These are phyloP conservation scores for Phytophthora nicotianae DNA, from an alignment of 352 stramenopile genomes.

Conservation along the genomic window DNA sequence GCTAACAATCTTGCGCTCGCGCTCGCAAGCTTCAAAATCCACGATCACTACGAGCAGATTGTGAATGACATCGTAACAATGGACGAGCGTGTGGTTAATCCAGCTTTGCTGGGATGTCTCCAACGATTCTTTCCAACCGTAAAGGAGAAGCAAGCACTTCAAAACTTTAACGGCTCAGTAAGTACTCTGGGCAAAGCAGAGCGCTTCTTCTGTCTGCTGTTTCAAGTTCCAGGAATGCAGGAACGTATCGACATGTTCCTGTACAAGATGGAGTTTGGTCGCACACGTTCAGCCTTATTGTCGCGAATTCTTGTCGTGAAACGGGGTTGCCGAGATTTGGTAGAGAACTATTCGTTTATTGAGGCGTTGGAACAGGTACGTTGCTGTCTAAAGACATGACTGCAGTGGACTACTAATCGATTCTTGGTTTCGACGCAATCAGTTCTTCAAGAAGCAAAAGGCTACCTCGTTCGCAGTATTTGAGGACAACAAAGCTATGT, in stretches of 20 bases:
- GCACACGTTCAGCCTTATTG: slow-evolving; percentile 47
- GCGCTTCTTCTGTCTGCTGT: slow-evolving; percentile 68
- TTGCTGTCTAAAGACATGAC: neutral
- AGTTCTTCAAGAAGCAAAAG: slow-evolving; percentile 58
- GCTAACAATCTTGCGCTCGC: slow-evolving; percentile 81
- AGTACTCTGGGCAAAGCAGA: slow-evolving; percentile 71
- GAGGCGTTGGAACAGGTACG: slow-evolving; percentile 52
- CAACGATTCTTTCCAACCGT: slow-evolving; percentile 80
- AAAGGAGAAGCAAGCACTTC: slow-evolving; percentile 57
- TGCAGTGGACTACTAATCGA: neutral
- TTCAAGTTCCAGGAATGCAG: slow-evolving; percentile 63
- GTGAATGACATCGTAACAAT: slow-evolving; percentile 62
- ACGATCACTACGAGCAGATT: slow-evolving; percentile 70
- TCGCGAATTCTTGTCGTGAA: slow-evolving; percentile 61
- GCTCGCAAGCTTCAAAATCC: slow-evolving; percentile 80
- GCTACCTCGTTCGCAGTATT: slow-evolving; percentile 47
- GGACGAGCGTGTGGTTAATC: slow-evolving; percentile 61
- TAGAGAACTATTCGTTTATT: slow-evolving; percentile 75
- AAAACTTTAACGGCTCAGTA: slow-evolving; percentile 47
- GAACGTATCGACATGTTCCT: slow-evolving; percentile 76
- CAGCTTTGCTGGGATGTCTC: slow-evolving; percentile 67
- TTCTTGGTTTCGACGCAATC: neutral
- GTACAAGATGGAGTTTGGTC: slow-evolving; percentile 75
- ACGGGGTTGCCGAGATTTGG: slow-evolving; percentile 63
- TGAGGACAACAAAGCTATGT: slow-evolving; percentile 28